Evolutionary conservation across 352 stramenopile species (phyloP).

Genomic region (Phytophthora pisi): DNA sequence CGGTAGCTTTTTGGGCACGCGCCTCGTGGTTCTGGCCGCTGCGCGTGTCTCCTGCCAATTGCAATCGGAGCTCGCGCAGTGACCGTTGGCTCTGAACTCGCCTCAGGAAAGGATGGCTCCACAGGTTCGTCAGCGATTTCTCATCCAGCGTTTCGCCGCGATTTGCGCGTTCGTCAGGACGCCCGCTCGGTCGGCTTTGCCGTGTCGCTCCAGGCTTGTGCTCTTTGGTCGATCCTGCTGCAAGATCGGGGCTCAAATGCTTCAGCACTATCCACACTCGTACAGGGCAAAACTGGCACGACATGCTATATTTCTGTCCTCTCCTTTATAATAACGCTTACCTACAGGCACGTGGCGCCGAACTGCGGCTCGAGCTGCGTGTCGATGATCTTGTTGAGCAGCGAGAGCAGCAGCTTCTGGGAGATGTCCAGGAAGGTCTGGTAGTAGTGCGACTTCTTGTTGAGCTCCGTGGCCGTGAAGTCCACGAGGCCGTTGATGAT

Average conservation of each 20-base stretch:
- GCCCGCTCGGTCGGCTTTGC: no score
- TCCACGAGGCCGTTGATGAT: conserved; percentile 55
- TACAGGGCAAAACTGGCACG: conserved; percentile 1
- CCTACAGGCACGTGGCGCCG: conserved; percentile 49
- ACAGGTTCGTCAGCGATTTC: no score
- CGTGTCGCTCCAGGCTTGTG: no score
- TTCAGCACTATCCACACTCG: no score
- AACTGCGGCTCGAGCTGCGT: conserved; percentile 54
- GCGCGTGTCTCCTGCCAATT: neutral
- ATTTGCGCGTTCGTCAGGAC: neutral
- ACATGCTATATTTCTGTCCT: conserved; percentile 11
- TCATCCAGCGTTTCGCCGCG: neutral
- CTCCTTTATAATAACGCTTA: conserved; percentile 15
- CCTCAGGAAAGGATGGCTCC: no score
- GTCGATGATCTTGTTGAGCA: conserved; percentile 59
- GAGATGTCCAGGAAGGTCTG: conserved; percentile 41
- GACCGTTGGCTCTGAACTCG: no score
- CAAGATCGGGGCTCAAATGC: no score
- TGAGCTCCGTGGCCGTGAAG: conserved; percentile 53
- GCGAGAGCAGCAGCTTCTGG: conserved; percentile 48
- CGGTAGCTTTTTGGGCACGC: conserved; percentile 9
- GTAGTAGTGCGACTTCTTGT: conserved; percentile 71
- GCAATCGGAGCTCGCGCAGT: neutral
- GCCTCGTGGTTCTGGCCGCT: neutral
- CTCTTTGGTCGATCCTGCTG: no score